These are phyloP conservation scores for Arachis hypogaea DNA, from an alignment of 306 rosid genomes.

Conservation along the genomic window DNA sequence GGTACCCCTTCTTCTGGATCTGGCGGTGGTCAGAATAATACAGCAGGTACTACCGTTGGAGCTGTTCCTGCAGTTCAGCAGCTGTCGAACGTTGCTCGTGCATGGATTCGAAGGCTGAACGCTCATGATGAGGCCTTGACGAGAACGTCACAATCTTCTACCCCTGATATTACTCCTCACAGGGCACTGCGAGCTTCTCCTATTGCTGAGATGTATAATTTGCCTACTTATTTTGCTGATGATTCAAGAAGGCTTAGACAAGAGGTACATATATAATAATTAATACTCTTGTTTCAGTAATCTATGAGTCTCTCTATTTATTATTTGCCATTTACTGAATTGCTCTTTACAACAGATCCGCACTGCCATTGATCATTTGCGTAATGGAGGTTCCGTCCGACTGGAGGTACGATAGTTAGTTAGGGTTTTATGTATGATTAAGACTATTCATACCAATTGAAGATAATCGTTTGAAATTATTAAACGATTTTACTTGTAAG, in stretches of 20 bases:
- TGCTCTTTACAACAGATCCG: constrained; percentile 15
- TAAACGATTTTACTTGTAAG: no score
- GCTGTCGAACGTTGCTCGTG: constrained; percentile 15
- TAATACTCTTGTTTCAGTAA: no score
- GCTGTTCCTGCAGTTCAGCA: neutral
- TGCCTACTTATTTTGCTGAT: neutral
- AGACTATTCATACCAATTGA: no score
- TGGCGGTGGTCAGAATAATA: neutral
- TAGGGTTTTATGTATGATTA: no score
- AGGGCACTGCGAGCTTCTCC: no score
- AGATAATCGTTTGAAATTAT: no score
- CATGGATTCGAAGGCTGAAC: neutral
- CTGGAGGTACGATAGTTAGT: constrained; percentile 15
- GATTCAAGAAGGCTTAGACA: neutral
- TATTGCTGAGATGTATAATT: no score
- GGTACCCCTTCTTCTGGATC: neutral
- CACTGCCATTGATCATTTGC: neutral
- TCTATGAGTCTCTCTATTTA: no score
- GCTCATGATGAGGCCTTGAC: neutral
- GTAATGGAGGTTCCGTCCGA: neutral
- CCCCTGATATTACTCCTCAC: neutral
- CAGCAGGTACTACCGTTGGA: no score
- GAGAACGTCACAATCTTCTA: neutral
- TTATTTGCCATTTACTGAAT: neutral
- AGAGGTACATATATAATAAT: neutral